Percentiles rank a stretch among this genome's conserved stretches.
These are phyloP conservation scores for Cenchrus fungigraminus DNA, from an alignment of 176 grass and related monocot genomes.

Conservation along the genomic window DNA sequence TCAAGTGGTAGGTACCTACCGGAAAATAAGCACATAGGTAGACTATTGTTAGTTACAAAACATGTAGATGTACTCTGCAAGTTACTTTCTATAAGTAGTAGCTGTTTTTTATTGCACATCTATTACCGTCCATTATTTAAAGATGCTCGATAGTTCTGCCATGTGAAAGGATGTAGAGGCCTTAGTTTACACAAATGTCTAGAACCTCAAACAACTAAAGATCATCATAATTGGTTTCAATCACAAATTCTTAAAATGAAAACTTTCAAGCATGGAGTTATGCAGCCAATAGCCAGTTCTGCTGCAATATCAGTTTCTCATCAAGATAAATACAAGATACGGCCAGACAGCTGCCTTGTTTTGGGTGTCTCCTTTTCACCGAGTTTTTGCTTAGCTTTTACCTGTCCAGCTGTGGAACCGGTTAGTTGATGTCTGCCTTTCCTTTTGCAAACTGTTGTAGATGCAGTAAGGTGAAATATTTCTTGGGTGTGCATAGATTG, in stretches of 20 bases:
- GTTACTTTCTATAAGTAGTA: too few relatives aligned
- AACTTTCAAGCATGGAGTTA: background rate
- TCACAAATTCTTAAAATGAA: background rate
- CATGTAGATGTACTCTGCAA: too few relatives aligned
- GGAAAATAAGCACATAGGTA: too few relatives aligned
- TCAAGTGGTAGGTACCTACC: too few relatives aligned
- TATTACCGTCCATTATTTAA: too few relatives aligned
- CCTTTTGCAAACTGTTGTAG: background rate
- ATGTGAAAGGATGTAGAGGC: conserved; percentile 17
- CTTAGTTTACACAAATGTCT: background rate
- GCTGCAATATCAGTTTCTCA: background rate
- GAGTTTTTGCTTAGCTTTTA: background rate
- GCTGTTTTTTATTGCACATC: too few relatives aligned
- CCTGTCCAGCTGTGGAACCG: background rate
- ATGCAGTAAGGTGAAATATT: background rate
- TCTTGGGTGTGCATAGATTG: background rate
- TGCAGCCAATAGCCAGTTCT: background rate
- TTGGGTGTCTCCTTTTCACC: background rate
- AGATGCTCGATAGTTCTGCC: background rate
- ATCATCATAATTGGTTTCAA: background rate
- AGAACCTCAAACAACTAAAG: conserved; percentile 3
- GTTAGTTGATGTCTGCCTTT: background rate
- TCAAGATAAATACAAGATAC: background rate
- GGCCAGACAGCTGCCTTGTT: background rate
- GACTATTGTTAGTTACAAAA: too few relatives aligned